These are phyloP conservation scores for Lepidopterella palustris DNA, from an alignment of 495 filamentous ascomycete genomes.

Conservation along the genomic window DNA sequence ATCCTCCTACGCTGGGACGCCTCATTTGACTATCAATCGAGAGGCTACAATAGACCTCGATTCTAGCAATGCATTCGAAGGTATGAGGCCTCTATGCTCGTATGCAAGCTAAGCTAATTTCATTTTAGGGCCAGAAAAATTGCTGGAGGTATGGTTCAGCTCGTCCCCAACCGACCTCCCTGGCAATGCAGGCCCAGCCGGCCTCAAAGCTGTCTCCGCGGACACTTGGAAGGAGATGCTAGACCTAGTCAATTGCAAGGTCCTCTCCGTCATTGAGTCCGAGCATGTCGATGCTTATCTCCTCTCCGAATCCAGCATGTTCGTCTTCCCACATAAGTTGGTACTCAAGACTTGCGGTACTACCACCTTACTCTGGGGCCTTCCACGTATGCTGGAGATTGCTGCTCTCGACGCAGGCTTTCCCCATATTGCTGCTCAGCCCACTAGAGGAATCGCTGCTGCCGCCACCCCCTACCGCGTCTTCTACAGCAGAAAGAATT, in stretches of 20 bases:
- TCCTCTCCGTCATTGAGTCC: constrained; percentile 90
- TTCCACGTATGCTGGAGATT: constrained; percentile 85
- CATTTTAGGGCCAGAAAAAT: constrained; percentile 77
- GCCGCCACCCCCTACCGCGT: constrained; percentile 87
- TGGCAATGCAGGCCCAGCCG: constrained; percentile 58
- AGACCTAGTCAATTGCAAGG: constrained; percentile 96
- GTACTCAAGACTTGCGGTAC: constrained; percentile 99
- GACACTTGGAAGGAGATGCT: constrained; percentile 96
- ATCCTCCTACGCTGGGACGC: constrained; percentile 67
- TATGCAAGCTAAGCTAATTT: constrained; percentile 3
- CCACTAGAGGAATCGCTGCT: constrained; percentile 51
- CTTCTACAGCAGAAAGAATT: constrained; percentile 99
- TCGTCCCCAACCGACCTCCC: constrained; percentile 71
- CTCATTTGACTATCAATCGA: constrained; percentile 92
- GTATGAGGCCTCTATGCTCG: constrained; percentile 38
- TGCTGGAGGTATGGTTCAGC: constrained; percentile 97
- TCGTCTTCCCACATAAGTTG: constrained; percentile 97
- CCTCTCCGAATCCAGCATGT: constrained; percentile 98
- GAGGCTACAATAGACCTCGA: constrained; percentile 91
- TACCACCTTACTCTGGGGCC: constrained; percentile 82
- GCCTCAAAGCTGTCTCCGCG: constrained; percentile 76
- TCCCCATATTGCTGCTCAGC: constrained; percentile 52
- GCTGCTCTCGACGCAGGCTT: constrained; percentile 84
- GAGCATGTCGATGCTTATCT: constrained; percentile 96
- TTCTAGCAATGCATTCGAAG: constrained; percentile 95